Percentiles rank a stretch among this genome's conserved stretches.
Evolutionary conservation across 441 rosid species (phyloP).

Genomic region (Gossypium armourianum): DNA sequence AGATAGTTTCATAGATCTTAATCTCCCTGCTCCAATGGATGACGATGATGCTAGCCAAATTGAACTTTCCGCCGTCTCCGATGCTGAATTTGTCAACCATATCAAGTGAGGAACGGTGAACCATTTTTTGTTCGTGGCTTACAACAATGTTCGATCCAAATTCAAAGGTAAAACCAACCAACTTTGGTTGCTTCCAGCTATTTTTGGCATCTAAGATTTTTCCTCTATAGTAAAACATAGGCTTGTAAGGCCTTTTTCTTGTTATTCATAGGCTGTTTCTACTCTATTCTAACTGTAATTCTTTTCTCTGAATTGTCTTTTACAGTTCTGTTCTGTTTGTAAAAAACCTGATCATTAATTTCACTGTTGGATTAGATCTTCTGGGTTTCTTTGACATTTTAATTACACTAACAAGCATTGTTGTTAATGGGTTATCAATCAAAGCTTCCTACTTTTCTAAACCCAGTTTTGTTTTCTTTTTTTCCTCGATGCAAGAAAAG

Average conservation of each 20-base stretch:
- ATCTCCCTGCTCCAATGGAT: slow-evolving; percentile 76
- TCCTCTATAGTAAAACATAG: slow-evolving; percentile 6
- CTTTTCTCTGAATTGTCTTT: slow-evolving; percentile 22
- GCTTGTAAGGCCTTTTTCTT: background rate
- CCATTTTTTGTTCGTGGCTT: slow-evolving; percentile 18
- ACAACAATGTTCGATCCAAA: slow-evolving; percentile 25
- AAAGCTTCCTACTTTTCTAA: slow-evolving; percentile 12
- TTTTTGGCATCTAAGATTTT: slow-evolving; percentile 25
- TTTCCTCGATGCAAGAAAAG: slow-evolving; percentile 8
- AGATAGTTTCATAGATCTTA: slow-evolving; percentile 61
- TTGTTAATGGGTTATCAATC: slow-evolving; percentile 8
- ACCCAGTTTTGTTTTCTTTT: background rate
- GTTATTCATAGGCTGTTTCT: slow-evolving; percentile 20
- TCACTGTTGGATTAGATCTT: background rate
- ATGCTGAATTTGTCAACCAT: slow-evolving; percentile 54
- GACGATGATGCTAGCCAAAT: slow-evolving; percentile 56
- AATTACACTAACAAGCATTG: background rate
- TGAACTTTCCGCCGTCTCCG: slow-evolving; percentile 68
- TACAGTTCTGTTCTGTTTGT: slow-evolving; percentile 19
- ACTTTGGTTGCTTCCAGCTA: slow-evolving; percentile 22
- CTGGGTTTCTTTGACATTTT: background rate
- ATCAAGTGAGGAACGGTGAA: slow-evolving; percentile 24
- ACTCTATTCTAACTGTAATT: slow-evolving; percentile 35
- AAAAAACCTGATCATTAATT: slow-evolving; percentile 13
- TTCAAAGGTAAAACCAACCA: slow-evolving; percentile 7